phyloP scores from a whole-genome alignment of 768 basidiomycete species.

The Mycena capillaripes region DNA sequence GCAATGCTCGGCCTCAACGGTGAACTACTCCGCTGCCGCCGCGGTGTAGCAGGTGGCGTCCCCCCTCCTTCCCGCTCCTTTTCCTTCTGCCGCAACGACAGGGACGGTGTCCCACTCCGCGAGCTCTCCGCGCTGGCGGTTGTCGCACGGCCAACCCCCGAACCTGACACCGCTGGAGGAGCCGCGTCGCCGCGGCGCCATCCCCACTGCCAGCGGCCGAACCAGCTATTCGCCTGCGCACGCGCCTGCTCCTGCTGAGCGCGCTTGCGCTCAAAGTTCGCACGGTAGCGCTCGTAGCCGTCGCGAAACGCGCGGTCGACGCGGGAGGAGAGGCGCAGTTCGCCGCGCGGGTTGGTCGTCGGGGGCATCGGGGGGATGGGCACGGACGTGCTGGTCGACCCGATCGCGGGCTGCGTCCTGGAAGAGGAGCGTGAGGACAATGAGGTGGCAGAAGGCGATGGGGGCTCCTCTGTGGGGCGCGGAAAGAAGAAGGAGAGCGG shows the following conservation, averaged over 20 bases:
- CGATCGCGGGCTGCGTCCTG: constrained; percentile 45
- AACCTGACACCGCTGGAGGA: constrained; percentile 33
- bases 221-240: constrained; percentile 37
- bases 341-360: constrained; percentile 90
- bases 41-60: background rate
- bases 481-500: constrained; percentile 73
- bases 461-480: constrained; percentile 49
- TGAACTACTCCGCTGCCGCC: background rate
- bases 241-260: constrained; percentile 69
- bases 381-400: constrained; percentile 43
- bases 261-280: constrained; percentile 85
- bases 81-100: constrained; percentile 31
- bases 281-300: constrained; percentile 92
- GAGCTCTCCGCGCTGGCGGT: constrained; percentile 4
- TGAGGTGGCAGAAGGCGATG: constrained; percentile 43
- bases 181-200: constrained; percentile 32
- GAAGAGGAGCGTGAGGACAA: constrained; percentile 56
- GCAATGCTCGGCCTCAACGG: background rate
- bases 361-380: constrained; percentile 90
- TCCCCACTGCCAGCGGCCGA: background rate
- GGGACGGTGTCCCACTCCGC: constrained; percentile 50
- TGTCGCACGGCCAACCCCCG: constrained; percentile 43
- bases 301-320: constrained; percentile 89
- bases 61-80: constrained; percentile 1
- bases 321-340: constrained; percentile 94